Base-by-base conservation (phyloP, 441 rosid genomes). In the Viola pubescens region DNA sequence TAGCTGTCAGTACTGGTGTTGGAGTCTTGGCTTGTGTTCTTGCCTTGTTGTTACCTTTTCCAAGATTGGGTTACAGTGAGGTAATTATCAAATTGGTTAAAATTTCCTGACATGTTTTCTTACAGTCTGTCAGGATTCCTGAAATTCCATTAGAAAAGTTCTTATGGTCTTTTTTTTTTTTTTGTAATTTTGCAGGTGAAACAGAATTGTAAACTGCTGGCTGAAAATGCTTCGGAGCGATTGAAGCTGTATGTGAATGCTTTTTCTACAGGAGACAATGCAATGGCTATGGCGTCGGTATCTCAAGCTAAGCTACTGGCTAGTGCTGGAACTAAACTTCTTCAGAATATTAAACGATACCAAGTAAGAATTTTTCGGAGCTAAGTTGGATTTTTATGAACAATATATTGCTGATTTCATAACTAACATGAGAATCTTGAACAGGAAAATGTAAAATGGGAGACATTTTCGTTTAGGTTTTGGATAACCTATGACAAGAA, bases 381-480 rank as follows among this genome's bases (percentile, higher is more conserved):
- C 12, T 0, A 26, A 26, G 34, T 26, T 26, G 34, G 34, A 13
- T n/a, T 40, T 37, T 12, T 13, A 38, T 49, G 34, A 26, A 26
- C 39, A 6, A 37, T 37, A 12, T 1, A 8, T 5, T n/a, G 45
- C 37, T 59, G 52, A 39, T 10, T 59, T 19, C 3, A 16, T 52
- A 19, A n/a, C 6, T 42, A 16, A 52, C 47, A 4, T 14, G 14
- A 16, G 49, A 3, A 4, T 62, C 43, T 45, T 49, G 16, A 43
- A 62, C 75, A 90, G 97, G 89, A 72, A 75, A 82, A 92, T 78
- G 66, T 81, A 77, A 70, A 69, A 66, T 91, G 95, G 91, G 96
- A 91, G 84, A 82, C 59, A 40, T 66, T 81, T 52, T 91, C 90
- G 6, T 66, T 79, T 49, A 85, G 61, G 57, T 39, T 78, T 39